These are phyloP conservation scores for Leccinum griseonigrum DNA, from an alignment of 1,284 basidiomycete genomes.

Conservation along the genomic window DNA sequence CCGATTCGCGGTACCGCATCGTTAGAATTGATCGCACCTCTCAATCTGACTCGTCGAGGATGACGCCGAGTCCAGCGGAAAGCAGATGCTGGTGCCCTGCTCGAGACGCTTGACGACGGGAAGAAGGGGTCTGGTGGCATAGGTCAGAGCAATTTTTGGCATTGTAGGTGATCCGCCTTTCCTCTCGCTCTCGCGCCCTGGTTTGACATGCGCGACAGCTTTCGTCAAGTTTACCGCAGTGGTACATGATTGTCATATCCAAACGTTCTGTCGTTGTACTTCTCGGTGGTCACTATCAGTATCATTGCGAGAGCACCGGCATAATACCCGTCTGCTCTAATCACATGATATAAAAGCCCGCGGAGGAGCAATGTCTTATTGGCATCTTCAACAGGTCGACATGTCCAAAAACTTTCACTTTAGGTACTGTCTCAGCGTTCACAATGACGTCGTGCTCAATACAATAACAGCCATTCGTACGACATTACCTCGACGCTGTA, in stretches of 20 bases:
- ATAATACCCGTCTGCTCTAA: conserved; percentile 73
- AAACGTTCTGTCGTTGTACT: conserved; percentile 92
- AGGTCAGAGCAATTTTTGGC: conserved; percentile 80
- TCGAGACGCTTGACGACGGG: conserved; percentile 94
- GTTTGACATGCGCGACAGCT: conserved; percentile 38
- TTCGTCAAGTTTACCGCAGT: conserved; percentile 88
- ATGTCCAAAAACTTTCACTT: conserved; percentile 99
- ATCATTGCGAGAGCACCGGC: conserved; percentile 93
- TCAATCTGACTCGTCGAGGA: conserved; percentile 81
- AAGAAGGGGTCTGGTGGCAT: conserved; percentile 88
- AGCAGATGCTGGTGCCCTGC: conserved; percentile 81
- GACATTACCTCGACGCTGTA: conserved; percentile 96
- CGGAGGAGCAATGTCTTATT: conserved; percentile 84
- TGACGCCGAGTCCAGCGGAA: conserved; percentile 81
- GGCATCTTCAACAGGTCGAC: conserved; percentile 98
- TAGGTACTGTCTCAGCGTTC: conserved; percentile 53
- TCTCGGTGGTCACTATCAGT: conserved; percentile 95
- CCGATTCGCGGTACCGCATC: conserved; percentile 83
- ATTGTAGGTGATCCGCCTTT: conserved; percentile 52
- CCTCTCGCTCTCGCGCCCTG: background rate
- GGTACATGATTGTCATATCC: conserved; percentile 90
- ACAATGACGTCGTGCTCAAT: conserved; percentile 3
- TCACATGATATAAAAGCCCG: conserved; percentile 77
- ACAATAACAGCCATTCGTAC: conserved; percentile 78
- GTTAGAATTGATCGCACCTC: conserved; percentile 89